A percentile compares a stretch with the other conserved stretches of the same genome.
These are phyloP conservation scores for Chalciporus pseudorubinellus DNA, from an alignment of 768 basidiomycete genomes.

Conservation along the genomic window DNA sequence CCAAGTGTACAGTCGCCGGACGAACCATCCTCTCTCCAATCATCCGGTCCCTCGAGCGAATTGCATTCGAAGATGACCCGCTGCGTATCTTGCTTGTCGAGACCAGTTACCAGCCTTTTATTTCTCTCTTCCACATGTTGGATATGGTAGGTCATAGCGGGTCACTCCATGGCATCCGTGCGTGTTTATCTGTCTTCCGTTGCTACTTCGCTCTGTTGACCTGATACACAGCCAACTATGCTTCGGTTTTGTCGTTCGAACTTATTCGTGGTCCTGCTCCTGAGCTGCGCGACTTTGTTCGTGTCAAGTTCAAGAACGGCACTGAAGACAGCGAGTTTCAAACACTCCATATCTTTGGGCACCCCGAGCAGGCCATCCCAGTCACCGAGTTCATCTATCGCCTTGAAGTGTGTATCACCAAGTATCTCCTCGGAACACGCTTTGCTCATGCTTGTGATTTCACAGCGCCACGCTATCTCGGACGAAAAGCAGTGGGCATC, in stretches of 20 bases:
- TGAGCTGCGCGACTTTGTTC: slow-evolving; percentile 74
- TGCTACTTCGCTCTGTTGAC: background rate
- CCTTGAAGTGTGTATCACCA: slow-evolving; percentile 53
- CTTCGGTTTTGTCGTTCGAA: slow-evolving; percentile 72
- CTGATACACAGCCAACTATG: slow-evolving; percentile 55
- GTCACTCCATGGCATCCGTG: slow-evolving; percentile 61
- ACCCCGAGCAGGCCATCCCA: slow-evolving; percentile 63
- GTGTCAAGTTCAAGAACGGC: slow-evolving; percentile 82
- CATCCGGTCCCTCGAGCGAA: slow-evolving; percentile 66
- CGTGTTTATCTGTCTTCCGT: slow-evolving; percentile 27
- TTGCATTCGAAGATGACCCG: slow-evolving; percentile 75
- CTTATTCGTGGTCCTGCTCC: slow-evolving; percentile 72
- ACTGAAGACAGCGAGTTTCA: slow-evolving; percentile 53
- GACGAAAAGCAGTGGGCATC: slow-evolving; percentile 41
- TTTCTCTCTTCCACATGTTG: slow-evolving; percentile 79
- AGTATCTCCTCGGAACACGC: background rate
- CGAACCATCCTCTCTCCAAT: slow-evolving; percentile 73
- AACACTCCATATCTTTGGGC: slow-evolving; percentile 67
- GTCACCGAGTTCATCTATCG: slow-evolving; percentile 82
- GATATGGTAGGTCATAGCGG: slow-evolving; percentile 52
- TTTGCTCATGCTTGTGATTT: background rate
- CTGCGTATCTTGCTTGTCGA: slow-evolving; percentile 74
- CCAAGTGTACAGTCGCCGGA: slow-evolving; percentile 62
- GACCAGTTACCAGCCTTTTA: slow-evolving; percentile 85
- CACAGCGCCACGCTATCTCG: slow-evolving; percentile 37